Base-by-base conservation (phyloP, 768 basidiomycete species). In the Chalciporus pseudorubinellus region DNA sequence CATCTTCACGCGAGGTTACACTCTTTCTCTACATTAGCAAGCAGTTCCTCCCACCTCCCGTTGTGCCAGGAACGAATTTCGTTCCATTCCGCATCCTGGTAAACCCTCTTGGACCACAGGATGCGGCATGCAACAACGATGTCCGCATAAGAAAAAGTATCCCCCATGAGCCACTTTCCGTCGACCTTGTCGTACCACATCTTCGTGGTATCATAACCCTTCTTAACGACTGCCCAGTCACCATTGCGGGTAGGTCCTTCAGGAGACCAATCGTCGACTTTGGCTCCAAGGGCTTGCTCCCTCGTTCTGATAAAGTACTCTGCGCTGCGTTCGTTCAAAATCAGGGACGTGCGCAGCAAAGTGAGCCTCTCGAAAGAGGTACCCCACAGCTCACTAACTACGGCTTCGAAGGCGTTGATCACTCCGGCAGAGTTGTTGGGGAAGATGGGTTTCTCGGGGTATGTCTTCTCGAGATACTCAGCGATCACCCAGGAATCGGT, bases 241-340 rank as follows among this genome's bases (percentile, higher is more conserved):
- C 45, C 66, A 6, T 63, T 63, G 14, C 69, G 59, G 43, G 52
- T 61, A 11, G 72, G 69, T 5, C 72, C 71, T 39, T 61, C 65
- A 0, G 74, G 72, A 6, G 63, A 62, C 28, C 77, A 53, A 28
- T 76, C 69, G 21, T 77, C 75, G 45, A 82, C 52, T 13, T 62
- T 59, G 39, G 53, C 63, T 6, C 73, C 74, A 41, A 72, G 64
- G 3, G 8, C n/a, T 3, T 14, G 50, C 49, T 71, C 67, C 29
- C 74, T 61, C 5, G 70, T 74, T 18, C 50, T 42, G 18, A 71
- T 57, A 55, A 77, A 81, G 59, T 72, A 73, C 24, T 60, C 67
- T 34, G 53, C 51, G 50, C 75, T 77, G 33, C 50, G 55, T 4
- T 68, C 62, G 24, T 65, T 70, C 50, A 80, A 53, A 34, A 67